Conservation (phyloP, 2,329 filamentous ascomycete species). For the Arthrobotrys pseudoclavata region DNA sequence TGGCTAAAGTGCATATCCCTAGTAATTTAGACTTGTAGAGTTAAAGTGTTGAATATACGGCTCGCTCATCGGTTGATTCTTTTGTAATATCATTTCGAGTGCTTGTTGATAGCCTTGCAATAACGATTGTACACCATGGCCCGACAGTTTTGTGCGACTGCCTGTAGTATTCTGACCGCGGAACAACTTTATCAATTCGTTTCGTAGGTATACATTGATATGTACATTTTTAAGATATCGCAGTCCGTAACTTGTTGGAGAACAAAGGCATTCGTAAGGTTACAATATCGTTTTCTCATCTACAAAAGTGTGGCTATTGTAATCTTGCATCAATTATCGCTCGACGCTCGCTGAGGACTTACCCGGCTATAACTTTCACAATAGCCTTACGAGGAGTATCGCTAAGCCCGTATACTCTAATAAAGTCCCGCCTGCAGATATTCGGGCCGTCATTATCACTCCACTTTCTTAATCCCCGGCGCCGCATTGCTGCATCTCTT, state of each 20-base stretch:
- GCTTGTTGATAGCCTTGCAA: not conserved
- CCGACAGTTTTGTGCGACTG: too few species aligned
- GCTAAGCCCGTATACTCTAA: not conserved
- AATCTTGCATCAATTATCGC: too few species aligned
- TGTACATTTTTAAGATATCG: not conserved
- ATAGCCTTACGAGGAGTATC: not conserved
- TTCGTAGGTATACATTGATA: not conserved
- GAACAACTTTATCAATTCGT: too few species aligned
- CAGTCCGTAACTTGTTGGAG: slow-evolving; percentile 1
- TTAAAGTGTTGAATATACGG: not conserved
- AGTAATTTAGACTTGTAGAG: not conserved
- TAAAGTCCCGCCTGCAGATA: not conserved
- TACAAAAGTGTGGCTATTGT: too few species aligned
- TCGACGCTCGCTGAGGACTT: not conserved
- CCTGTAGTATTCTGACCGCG: too few species aligned
- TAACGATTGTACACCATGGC: too few species aligned
- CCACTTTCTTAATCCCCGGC: not conserved
- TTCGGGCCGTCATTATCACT: slow-evolving; percentile 11
- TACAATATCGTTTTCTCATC: not conserved
- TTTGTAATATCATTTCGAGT: not conserved
- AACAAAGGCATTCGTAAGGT: too few species aligned
- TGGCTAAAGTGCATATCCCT: not conserved
- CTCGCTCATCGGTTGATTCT: not conserved
- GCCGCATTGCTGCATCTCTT: slow-evolving; percentile 4
- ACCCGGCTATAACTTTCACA: not conserved